phyloP scores from a whole-genome alignment of 192 early-diverging fungal species.

The Entomortierella beljakovae region DNA sequence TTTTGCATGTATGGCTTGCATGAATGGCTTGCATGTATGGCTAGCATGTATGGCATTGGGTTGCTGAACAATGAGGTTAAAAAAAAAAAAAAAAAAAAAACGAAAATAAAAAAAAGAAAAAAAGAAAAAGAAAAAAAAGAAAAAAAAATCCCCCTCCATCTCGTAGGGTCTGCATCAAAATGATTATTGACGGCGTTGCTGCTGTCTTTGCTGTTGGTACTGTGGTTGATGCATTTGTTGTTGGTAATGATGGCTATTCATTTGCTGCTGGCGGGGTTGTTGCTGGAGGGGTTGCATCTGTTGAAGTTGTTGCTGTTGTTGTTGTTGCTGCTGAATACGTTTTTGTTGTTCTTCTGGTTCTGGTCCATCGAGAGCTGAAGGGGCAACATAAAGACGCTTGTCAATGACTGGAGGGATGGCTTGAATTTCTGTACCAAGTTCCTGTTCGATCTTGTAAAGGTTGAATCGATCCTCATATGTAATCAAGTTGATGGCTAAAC shows the following conservation, averaged over 20 bases:
- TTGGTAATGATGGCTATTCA: constrained; percentile 12
- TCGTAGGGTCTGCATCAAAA: background rate
- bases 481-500: constrained; percentile 97
- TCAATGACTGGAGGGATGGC: constrained; percentile 98
- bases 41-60: no score
- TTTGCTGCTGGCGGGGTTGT: constrained; percentile 12
- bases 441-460: constrained; percentile 98
- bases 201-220: constrained; percentile 15
- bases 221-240: constrained; percentile 18
- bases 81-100: background rate
- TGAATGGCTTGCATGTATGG: no score
- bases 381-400: constrained; percentile 89
- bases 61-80: no score
- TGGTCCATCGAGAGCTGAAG: constrained; percentile 72
- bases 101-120: background rate
- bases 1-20: no score
- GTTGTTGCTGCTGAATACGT: constrained; percentile 50
- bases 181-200: constrained; percentile 12
- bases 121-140: constrained; percentile 6
- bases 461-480: constrained; percentile 99
- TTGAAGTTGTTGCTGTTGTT: constrained; percentile 52
- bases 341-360: constrained; percentile 59
- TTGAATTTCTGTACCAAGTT: constrained; percentile 98
- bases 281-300: constrained; percentile 16
- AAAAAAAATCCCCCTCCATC: background rate